Evolutionary conservation across 768 basidiomycete genomes (phyloP), one percentile per base, ranked within the genome.

Genomic region (Tricholoma bakamatsutake): DNA sequence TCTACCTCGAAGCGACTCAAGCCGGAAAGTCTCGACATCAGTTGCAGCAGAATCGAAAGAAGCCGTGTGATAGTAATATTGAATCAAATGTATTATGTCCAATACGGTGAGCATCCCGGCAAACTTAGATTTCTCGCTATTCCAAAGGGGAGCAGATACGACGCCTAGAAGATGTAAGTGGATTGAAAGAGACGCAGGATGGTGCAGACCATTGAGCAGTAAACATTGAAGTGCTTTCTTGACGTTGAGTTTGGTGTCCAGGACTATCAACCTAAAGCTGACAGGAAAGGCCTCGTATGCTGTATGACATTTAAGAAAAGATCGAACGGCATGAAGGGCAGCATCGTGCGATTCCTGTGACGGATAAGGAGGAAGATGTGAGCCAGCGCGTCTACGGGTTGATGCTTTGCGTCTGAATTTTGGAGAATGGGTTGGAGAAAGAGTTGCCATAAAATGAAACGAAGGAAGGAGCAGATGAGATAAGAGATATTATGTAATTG

Each of bases 101-200:
- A 93, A 82, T n/a, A 98, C 93, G 8, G 97, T 99, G 66, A 99
- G 88, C 96, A 99, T 98, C 57, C 97, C 97, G 8, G 93, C 92
- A 65, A 99, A 99, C 40, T 78, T 83, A 4, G 92, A 95, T 57
- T 82, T 84, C 60, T 93, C 90, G 69, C 93, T 96, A 75, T 98
- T 96, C 93, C 96, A 99, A 24, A 99, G 77, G 11, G 97, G 96
- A 0, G 97, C 97, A 5, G 97, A 98, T 18, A 98, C 95, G 57
- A 98, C 95, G 59, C 94, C 96, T 97, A 67, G 6, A 43, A 47
- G 52, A 59, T 31, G 62, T 62, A 48, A 46, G 46, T 34, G 53
- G 39, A 17, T 47, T 50, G 13, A 53, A 28, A 53, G 35, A 30
- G 53, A 54, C 31, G 56, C 48, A 39, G 48, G 33, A 55, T n/a